Evolutionary conservation across 208 protist genomes (phyloP), one percentile per base, ranked within the genome.

Genomic region (Acanthamoeba quina): DNA sequence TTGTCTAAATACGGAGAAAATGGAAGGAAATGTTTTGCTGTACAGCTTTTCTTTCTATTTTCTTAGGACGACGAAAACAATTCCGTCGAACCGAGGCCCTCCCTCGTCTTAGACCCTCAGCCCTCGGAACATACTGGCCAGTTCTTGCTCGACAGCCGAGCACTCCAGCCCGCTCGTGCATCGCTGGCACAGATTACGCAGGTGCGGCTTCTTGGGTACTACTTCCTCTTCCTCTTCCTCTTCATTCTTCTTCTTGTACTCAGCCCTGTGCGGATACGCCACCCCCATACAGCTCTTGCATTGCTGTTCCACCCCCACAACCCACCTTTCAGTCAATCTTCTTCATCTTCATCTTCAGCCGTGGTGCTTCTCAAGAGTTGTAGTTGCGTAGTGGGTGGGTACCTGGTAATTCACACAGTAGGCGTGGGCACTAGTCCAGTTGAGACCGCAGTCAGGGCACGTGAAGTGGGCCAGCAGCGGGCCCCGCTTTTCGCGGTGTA

Each of bases 341-440:
- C n/a, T n/a, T n/a, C n/a, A n/a, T n/a, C n/a, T n/a, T n/a, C n/a
- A n/a, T n/a, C n/a, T n/a, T n/a, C n/a, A n/a, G n/a, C n/a, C n/a
- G n/a, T n/a, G n/a, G n/a, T n/a, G n/a, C n/a, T n/a, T n/a, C n/a
- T n/a, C n/a, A n/a, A n/a, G n/a, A n/a, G n/a, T n/a, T n/a, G n/a
- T n/a, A n/a, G n/a, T n/a, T n/a, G n/a, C n/a, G n/a, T n/a, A n/a
- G n/a, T n/a, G n/a, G n/a, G n/a, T n/a, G n/a, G n/a, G n/a, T 60
- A 86, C 78, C 78, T 86, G 78, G 41, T 86, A 86, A 21, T 31
- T 60, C 2, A 0, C 1, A 44, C 78, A 86, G 29, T 86, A 86
- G 49, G 78, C 78, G 52, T 86, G 78, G 0, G 78, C 78, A 15
- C 49, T 62, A 3, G 13, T 41, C 78, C 78, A 86, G 1, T 0